phyloP scores from a whole-genome alignment of 1,139 yeast genomes.

The Zhuliangozyma parablackwelliae region DNA sequence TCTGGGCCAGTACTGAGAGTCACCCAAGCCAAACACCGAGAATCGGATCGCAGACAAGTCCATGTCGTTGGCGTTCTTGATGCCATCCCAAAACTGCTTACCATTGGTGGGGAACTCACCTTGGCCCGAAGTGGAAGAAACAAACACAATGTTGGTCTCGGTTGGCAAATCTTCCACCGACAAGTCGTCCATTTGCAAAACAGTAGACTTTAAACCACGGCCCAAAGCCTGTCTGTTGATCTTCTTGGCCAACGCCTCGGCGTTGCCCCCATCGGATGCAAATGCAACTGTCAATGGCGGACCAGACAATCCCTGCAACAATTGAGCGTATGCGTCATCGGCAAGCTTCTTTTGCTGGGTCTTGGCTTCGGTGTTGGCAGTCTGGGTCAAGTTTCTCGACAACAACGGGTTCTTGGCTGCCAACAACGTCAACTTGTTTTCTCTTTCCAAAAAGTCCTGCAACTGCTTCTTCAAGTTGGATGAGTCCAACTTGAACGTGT shows the following conservation, averaged over 20 bases:
- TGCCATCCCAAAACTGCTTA: conserved; percentile 81
- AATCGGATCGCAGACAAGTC: conserved; percentile 68
- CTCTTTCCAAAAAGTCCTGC: conserved; percentile 79
- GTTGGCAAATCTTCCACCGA: conserved; percentile 74
- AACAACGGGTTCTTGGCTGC: conserved; percentile 69
- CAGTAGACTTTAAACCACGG: conserved; percentile 78
- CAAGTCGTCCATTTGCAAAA: conserved; percentile 80
- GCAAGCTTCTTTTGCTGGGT: conserved; percentile 64
- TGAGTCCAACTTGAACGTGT: conserved; percentile 76
- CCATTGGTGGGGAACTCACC: conserved; percentile 98
- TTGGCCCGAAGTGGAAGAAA: conserved; percentile 93
- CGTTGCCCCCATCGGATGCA: conserved; percentile 96
- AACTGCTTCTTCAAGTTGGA: conserved; percentile 74
- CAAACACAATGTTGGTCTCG: conserved; percentile 77
- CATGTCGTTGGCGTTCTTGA: conserved; percentile 65
- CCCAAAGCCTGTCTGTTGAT: conserved; percentile 79
- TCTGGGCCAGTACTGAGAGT: conserved; percentile 95
- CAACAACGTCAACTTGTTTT: conserved; percentile 77
- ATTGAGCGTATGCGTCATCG: conserved; percentile 68
- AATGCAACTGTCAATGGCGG: conserved; percentile 88
- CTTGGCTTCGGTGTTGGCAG: conserved; percentile 56
- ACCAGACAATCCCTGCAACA: conserved; percentile 84
- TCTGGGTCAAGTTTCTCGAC: conserved; percentile 65
- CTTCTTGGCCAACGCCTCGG: conserved; percentile 78
- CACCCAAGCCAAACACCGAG: conserved; percentile 89